A percentile compares a stretch with the other conserved stretches of the same genome.
These are phyloP conservation scores for Xylogone sp. DNA, from an alignment of 2,329 filamentous ascomycete genomes.

Conservation along the genomic window DNA sequence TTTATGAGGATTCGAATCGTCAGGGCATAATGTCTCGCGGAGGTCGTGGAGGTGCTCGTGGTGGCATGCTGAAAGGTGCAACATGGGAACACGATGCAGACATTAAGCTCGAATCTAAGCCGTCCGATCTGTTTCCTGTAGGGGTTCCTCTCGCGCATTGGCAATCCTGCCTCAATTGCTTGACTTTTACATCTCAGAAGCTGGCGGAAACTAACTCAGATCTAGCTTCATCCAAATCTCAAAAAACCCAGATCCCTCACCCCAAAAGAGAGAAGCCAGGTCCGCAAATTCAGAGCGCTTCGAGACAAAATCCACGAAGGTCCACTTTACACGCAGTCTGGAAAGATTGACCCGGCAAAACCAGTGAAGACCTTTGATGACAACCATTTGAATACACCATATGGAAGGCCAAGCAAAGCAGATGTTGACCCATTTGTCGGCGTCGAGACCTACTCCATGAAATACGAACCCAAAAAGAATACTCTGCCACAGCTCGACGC, in stretches of 20 bases:
- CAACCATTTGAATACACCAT: conserved; percentile 31
- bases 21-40: conserved; percentile 9
- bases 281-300: conserved; percentile 46
- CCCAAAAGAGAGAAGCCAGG: conserved; percentile 39
- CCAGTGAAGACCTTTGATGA: conserved; percentile 37
- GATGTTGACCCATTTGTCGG: conserved; percentile 59
- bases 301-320: conserved; percentile 55
- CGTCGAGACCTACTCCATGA: conserved; percentile 56
- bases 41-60: conserved; percentile 10
- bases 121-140: conserved; percentile 44
- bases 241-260: conserved; percentile 36
- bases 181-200: background rate
- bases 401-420: conserved; percentile 26
- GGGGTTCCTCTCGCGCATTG: conserved; percentile 10
- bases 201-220: conserved; percentile 1
- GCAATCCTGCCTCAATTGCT: background rate
- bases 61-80: conserved; percentile 23
- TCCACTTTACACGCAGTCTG: conserved; percentile 45
- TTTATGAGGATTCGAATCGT: background rate
- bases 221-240: conserved; percentile 26
- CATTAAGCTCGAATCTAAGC: conserved; percentile 32
- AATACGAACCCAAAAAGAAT: conserved; percentile 52
- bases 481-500: conserved; percentile 50
- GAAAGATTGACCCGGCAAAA: conserved; percentile 28
- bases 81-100: conserved; percentile 27